Conservation (phyloP, 2,329 filamentous ascomycete genomes). For the Fusarium coicis region DNA sequence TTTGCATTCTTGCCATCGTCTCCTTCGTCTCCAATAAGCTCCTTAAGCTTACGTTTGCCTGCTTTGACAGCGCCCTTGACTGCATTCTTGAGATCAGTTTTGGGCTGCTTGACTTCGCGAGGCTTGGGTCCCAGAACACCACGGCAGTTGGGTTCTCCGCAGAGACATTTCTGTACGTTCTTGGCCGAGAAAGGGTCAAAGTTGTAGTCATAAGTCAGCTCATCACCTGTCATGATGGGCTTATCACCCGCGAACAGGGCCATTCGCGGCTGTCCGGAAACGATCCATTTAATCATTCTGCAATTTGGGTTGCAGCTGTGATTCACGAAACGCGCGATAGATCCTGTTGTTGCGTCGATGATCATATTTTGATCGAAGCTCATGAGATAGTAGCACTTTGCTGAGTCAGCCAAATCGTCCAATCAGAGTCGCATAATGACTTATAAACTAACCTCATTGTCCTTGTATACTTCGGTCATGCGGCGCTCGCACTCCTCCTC, state of each 20-base stretch:
- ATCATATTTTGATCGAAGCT: conserved; percentile 99
- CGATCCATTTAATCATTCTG: conserved; percentile 98
- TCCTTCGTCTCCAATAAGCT: conserved; percentile 58
- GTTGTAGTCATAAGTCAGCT: conserved; percentile 93
- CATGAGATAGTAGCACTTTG: conserved; percentile 98
- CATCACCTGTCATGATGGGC: conserved; percentile 93
- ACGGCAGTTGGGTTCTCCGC: conserved; percentile 71
- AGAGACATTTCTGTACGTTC: conserved; percentile 74
- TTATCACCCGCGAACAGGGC: conserved; percentile 91
- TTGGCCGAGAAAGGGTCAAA: conserved; percentile 76
- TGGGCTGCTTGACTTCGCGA: conserved; percentile 64
- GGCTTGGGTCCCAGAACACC: conserved; percentile 72
- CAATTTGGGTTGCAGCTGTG: conserved; percentile 98
- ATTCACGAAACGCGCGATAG: conserved; percentile 97
- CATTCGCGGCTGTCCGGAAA: conserved; percentile 93
- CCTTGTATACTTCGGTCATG: conserved; percentile 93
- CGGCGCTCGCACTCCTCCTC: conserved; percentile 91
- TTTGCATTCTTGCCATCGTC: conserved; percentile 59
- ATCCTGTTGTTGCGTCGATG: conserved; percentile 95
- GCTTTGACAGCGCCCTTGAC: conserved; percentile 57
- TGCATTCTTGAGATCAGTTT: conserved; percentile 54
- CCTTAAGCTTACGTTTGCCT: conserved; percentile 67
- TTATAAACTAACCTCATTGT: conserved; percentile 78
- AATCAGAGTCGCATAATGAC: background rate
- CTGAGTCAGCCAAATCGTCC: conserved; percentile 18